Base-by-base conservation (phyloP, 345 rosid species). In the Eucalyptus microcorys region DNA sequence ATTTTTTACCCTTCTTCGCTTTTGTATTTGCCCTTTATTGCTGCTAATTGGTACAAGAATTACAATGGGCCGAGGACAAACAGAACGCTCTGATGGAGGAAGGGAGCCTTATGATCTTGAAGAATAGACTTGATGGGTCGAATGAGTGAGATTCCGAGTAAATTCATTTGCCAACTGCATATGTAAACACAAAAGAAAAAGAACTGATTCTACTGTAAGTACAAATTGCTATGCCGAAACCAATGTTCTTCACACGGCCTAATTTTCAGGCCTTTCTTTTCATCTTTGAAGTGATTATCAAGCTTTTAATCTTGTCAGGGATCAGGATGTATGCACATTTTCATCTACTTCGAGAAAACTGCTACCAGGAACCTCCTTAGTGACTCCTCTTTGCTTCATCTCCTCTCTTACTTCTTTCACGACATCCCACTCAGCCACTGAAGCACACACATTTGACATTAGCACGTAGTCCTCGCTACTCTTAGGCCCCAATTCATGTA, bases 401-500 rank as follows among this genome's bases (percentile, higher is more conserved):
- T 86, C 90, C 32, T 86, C 80, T 86, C 93, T 91, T 80, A 90
- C 90, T 71, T 87, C 86, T 52, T 80, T 52, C 43, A 79, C 89
- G 15, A 30, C 37, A 32, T 87, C 91, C 93, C 91, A 91, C 10
- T 88, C 88, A n/a, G 86, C 89, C 55, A 87, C 37, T 17, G 88
- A 47, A 47, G 92, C 92, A 19, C 37, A 49, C 19, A 86, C 85
- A 84, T 90, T 90, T 3, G 95, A 93, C 85, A 92, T 42, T 15
- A 91, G 57, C 22, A 91, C 81, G 43, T 93, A 93, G 88, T 93
- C 92, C 89, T 93, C 95, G 15, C 90, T 68, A 37, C 87, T 87
- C 42, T 89, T 85, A n/a, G 90, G 90, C 49, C 91, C 91, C 15
- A 90, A 45, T 71, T 91, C 90, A 79, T 64, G 45, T 30, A 91